Base-by-base conservation (phyloP, 2,329 filamentous ascomycete genomes). In the Xylariaceae sp. region DNA sequence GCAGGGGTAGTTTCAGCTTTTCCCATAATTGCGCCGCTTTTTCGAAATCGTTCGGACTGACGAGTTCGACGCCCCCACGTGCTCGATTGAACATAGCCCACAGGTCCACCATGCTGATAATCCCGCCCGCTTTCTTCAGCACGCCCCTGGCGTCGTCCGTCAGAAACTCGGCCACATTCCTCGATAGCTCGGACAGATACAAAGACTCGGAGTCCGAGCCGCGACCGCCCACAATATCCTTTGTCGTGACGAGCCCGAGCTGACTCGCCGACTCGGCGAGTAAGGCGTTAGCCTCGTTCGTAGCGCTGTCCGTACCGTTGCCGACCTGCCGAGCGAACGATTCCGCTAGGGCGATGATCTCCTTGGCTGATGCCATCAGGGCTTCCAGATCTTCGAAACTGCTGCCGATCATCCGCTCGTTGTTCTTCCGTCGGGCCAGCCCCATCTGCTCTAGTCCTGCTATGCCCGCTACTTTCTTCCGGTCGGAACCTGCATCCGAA, bases 331-430 rank as follows among this genome's bases (percentile, higher is more conserved):
- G 80, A 1, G 91, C 87, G 67, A 97, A 93, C 13, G 86, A 86
- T 73, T 97, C 93, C 0, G 94, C 94, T 48, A 99, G 85, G 4
- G 92, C 91, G 54, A 97, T 88, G 53, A 99, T 91, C 71, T 99
- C 91, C 72, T 97, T 97, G 4, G 94, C 94, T 2, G 93, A 97
- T 2, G 92, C 91, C 93, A 97, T 99, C 44, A 99, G 80, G 2
- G 94, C 92, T 72, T 97, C 93, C 0, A 99, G 82, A 70, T 99
- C 94, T 72, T 97, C 93, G 69, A 99, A 99, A 0, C 94, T 92
- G 65, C 85, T 92, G 30, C 93, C 93, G 64, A 99, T 96, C 53
- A 97, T 87, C 8, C 91, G 76, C 73, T 97, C 92, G 67, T 97
- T 97, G 73, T 96, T 96, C 76, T 90, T 93, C 59, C 91, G 88